Percentiles rank a stretch among this genome's conserved stretches.
These are phyloP conservation scores for Salix dunnii DNA, from an alignment of 345 rosid genomes.

Conservation along the genomic window DNA sequence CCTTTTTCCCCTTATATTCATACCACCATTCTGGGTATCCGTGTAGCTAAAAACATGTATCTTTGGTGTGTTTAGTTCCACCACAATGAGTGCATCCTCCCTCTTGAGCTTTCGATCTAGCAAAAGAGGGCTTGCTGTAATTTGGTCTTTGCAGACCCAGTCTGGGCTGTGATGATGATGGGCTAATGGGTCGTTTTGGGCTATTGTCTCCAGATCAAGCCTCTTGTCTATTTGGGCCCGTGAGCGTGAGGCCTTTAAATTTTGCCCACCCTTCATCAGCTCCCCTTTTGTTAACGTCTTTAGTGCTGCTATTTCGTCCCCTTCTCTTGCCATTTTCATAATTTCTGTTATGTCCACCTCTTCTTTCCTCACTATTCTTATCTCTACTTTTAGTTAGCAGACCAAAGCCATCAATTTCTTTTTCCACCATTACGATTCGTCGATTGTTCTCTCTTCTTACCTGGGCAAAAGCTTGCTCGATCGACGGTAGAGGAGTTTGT, in stretches of 20 bases:
- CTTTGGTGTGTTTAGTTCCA: background rate
- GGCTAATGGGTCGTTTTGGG: accelerated
- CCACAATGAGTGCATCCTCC: background rate
- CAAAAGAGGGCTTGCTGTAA: background rate
- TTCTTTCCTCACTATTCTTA: no score
- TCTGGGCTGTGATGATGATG: background rate
- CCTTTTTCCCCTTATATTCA: background rate
- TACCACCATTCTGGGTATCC: background rate
- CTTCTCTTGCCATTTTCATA: no score
- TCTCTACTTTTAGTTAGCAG: no score
- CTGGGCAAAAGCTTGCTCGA: background rate
- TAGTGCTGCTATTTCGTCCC: no score
- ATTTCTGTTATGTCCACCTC: no score
- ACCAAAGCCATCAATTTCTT: no score
- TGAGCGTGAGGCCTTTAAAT: no score
- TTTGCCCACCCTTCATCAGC: no score
- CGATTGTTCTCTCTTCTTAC: background rate
- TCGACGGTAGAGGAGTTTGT: background rate
- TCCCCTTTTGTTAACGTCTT: no score
- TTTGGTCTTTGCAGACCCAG: background rate
- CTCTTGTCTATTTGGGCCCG: accelerated
- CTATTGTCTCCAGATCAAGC: accelerated
- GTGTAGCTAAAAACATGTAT: accelerated
- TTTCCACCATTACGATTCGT: background rate
- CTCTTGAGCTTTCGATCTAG: accelerated